phyloP scores from a whole-genome alignment of 2,329 filamentous ascomycete genomes.

The Penicillium sp. region DNA sequence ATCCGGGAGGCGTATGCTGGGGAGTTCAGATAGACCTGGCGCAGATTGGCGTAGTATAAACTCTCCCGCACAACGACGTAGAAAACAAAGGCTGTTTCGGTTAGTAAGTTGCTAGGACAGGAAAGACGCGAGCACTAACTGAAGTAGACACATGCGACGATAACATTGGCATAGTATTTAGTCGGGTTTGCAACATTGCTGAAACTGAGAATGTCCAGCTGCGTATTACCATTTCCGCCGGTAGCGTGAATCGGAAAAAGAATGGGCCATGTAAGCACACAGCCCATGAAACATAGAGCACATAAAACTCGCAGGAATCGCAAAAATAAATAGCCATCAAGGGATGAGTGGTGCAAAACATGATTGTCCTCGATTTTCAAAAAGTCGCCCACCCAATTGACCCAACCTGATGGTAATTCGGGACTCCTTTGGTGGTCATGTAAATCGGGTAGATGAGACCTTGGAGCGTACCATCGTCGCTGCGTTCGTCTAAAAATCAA shows the following conservation, averaged over 20 bases:
- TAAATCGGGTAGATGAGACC: conserved; percentile 43
- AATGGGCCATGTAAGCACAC: conserved; percentile 81
- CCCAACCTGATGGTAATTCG: conserved; percentile 45
- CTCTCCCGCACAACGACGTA: conserved; percentile 83
- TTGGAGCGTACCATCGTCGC: conserved; percentile 48
- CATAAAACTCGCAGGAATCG: conserved; percentile 80
- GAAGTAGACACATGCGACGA: conserved; percentile 77
- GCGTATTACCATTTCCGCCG: conserved; percentile 64
- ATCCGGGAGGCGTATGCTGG: conserved; percentile 80
- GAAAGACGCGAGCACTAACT: conserved; percentile 38
- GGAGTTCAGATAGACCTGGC: conserved; percentile 86
- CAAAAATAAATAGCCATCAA: conserved; percentile 90
- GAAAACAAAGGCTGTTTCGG: conserved; percentile 66
- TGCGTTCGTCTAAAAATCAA: conserved; percentile 47
- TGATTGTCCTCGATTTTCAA: conserved; percentile 66
- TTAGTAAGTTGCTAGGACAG: conserved; percentile 5
- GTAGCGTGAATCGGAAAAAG: conserved; percentile 86
- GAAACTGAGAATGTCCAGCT: conserved; percentile 79
- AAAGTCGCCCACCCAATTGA: conserved; percentile 58
- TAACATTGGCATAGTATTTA: conserved; percentile 75
- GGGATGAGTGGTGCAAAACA: conserved; percentile 84
- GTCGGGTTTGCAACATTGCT: conserved; percentile 67
- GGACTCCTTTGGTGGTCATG: conserved; percentile 51
- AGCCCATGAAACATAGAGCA: conserved; percentile 77
- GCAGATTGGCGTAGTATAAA: conserved; percentile 86